Base-by-base conservation (phyloP, 306 rosid species). In the Sicyos edulis region DNA sequence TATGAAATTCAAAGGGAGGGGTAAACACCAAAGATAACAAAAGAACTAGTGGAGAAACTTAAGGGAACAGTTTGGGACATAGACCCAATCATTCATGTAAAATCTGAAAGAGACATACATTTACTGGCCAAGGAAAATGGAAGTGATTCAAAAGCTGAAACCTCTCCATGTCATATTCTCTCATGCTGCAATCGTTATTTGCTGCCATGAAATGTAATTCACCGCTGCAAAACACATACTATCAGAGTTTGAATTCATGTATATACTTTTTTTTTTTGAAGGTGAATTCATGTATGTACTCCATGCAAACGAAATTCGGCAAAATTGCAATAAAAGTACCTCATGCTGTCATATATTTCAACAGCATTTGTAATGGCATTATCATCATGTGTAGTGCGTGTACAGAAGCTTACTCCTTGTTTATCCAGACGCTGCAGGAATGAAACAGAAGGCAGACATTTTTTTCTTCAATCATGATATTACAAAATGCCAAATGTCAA, bases 201-300 rank as follows among this genome's bases (percentile, higher is more conserved):
- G 82, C 76, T 53, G 82, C 82, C 82, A 79, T 79, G 79, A 79
- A 75, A 70, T 79, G 82, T 60, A 79, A 74, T n/a, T 70, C 79
- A 51, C 82, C 82, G 62, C 82, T 79, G 82, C 61, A 17, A 54
- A 19, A 16, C 32, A 29, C 6, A 21, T 7, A 20, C 37, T 8
- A 66, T 50, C 61, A 70, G 74, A 26, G 37, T 24, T 24, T 26
- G 60, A 52, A 5, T 8, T 70, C 60, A 34, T 65, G 58, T 19
- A 17, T 16, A 11, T 34, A 71, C 47, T 51, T n/a, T n/a, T n/a
- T n/a, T n/a, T n/a, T n/a, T n/a, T n/a, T n/a, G n/a, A n/a, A n/a
- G n/a, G n/a, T 26, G 60, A 52, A 5, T 8, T 70, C 60, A 34
- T 65, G 58, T 19, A 17, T 16, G 8, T 34, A 71, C 47, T 51